Conservation (phyloP, 2,329 filamentous ascomycete species). For the Stenocarpella maydis region DNA sequence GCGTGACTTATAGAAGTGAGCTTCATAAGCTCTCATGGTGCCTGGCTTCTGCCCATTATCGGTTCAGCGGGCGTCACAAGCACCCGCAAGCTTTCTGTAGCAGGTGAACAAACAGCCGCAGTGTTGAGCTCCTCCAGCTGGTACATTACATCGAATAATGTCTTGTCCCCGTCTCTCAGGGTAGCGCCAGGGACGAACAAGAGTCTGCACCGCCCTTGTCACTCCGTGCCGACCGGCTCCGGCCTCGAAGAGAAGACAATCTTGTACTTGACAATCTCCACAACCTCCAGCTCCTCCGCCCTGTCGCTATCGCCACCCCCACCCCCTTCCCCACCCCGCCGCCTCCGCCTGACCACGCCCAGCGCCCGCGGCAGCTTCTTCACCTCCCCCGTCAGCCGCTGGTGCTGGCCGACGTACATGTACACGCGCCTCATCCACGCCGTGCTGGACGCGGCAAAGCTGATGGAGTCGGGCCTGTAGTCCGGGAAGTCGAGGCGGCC, state of each 20-base stretch:
- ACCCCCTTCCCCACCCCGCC: slow-evolving; percentile 47
- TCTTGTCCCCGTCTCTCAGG: not conserved
- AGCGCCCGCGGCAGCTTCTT: slow-evolving; percentile 84
- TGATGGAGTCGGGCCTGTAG: slow-evolving; percentile 62
- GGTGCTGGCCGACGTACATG: slow-evolving; percentile 87
- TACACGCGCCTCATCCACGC: slow-evolving; percentile 92
- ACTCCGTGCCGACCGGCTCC: slow-evolving; percentile 75
- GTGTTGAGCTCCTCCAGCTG: not conserved
- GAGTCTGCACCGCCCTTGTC: not conserved
- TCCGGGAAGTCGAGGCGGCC: slow-evolving; percentile 58
- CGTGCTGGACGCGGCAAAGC: slow-evolving; percentile 57
- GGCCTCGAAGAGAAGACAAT: slow-evolving; percentile 84
- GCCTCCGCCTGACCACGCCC: slow-evolving; percentile 77
- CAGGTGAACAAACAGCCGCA: not conserved
- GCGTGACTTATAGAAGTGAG: not conserved
- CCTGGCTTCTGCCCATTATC: not conserved
- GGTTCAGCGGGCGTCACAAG: not conserved
- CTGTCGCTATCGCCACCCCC: slow-evolving; percentile 61
- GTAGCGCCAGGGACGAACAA: too few relatives aligned
- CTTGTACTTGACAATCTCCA: slow-evolving; percentile 88
- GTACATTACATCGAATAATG: not conserved
- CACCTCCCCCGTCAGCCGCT: slow-evolving; percentile 87
- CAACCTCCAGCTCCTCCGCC: slow-evolving; percentile 73
- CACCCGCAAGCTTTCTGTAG: not conserved
- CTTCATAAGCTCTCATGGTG: too few relatives aligned